Conservation (phyloP, 768 basidiomycete species). For the Lactifluus volemus region DNA sequence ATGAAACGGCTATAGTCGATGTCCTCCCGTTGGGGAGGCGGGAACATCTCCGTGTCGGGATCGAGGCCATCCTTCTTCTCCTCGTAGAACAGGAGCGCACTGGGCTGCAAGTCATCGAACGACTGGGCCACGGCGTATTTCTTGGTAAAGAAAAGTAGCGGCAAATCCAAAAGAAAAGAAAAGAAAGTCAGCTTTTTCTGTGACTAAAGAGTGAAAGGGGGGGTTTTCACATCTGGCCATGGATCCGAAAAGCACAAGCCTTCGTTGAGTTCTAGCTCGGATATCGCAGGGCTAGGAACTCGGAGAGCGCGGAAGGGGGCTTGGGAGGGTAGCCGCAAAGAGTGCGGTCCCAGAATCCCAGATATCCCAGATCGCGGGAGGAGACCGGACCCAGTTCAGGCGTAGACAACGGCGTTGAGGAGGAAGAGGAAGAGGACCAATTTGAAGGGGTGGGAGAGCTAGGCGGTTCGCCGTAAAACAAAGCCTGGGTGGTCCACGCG, state of each 20-base stretch:
- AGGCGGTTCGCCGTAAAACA: not conserved
- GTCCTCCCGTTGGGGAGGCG: not conserved
- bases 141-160: not conserved
- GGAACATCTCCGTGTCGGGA: not conserved
- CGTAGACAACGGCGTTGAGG: not conserved
- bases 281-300: slow-evolving; percentile 8
- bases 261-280: not conserved
- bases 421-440: not conserved
- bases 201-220: too few relatives aligned
- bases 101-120: not conserved
- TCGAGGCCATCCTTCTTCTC: not conserved
- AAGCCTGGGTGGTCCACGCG: not conserved
- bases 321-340: not conserved
- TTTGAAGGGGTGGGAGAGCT: not conserved
- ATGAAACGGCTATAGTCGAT: slow-evolving; percentile 7
- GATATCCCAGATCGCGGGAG: not conserved
- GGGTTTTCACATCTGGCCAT: not conserved
- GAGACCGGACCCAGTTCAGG: not conserved
- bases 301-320: slow-evolving; percentile 1
- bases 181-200: not conserved
- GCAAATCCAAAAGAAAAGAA: not conserved
- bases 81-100: not conserved
- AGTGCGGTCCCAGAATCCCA: not conserved
- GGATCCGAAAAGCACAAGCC: not conserved
- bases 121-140: slow-evolving; percentile 9